These are phyloP conservation scores for Nemophila menziesii DNA, from an alignment of 257 asterid genomes.

Conservation along the genomic window DNA sequence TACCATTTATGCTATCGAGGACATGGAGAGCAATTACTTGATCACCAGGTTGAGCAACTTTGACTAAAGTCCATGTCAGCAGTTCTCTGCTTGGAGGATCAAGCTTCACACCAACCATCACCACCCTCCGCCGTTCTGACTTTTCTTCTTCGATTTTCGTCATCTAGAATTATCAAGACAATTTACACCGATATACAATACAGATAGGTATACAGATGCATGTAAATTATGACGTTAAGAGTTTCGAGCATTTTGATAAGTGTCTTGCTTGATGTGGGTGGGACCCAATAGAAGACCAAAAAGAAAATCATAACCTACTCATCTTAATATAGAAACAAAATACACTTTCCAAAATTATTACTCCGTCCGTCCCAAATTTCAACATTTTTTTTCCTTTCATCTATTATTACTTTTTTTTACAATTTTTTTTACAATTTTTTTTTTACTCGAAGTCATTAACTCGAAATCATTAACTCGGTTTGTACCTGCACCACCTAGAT, in stretches of 20 bases:
- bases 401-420: too few species aligned
- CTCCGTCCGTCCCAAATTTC: too few species aligned
- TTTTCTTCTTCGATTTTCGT: neutral
- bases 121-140: conserved; percentile 44
- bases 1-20: conserved; percentile 53
- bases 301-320: neutral
- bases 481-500: too few species aligned
- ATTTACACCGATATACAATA: neutral
- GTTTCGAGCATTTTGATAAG: neutral
- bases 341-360: too few species aligned
- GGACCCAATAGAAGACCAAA: neutral
- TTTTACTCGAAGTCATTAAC: too few species aligned
- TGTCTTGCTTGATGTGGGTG: neutral
- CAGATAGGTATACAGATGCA: neutral
- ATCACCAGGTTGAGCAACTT: conserved; percentile 89
- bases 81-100: conserved; percentile 65
- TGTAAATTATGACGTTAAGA: neutral
- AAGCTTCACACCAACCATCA: conserved; percentile 84
- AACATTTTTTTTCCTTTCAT: too few species aligned
- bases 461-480: too few species aligned
- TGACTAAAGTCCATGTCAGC: conserved; percentile 94
- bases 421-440: too few species aligned
- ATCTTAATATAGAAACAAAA: too few species aligned
- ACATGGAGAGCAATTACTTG: conserved; percentile 88
- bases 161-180: neutral